Evolutionary conservation across 2,329 filamentous ascomycete species (phyloP), one percentile per base, ranked within the genome.

Genomic region (Diplodia mutila): DNA sequence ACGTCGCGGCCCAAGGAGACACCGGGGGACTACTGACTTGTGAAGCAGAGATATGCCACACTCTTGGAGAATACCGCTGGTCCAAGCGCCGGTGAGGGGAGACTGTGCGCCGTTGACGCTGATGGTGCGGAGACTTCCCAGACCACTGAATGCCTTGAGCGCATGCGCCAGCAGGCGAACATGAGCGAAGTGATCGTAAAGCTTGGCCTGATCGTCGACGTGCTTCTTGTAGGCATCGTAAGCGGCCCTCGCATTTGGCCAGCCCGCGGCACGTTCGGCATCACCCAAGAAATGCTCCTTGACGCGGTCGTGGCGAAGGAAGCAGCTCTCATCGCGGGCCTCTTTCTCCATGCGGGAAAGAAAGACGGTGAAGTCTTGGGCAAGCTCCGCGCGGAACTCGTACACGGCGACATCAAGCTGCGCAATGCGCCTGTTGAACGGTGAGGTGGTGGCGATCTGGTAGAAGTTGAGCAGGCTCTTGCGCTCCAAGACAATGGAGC

Each of bases 381-480:
- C n/a, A 16, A 54, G 23, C 49, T 53, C 61, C 16, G 61, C 23
- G 9, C 25, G 37, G 34, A 65, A 65, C 7, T 65, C 32, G 23
- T 65, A 65, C 16, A 32, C 61, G 34, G 51, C 49, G 9, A 65
- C 49, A 27, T 53, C 61, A 25, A 65, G 42, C 49, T 65, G 61
- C 11, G 11, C 32, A 6, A 65, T 32, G 34, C 51, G 51, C 18
- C n/a, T 39, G 29, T 54, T 65, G 61, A 65, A 65, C 9, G 61
- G 61, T 12, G 48, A 5, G 23, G 48, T 53, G 49, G 48, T 65
- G 12, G 68, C 64, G 48, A 70, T 61, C 11, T 53, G 42, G 29
- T 61, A 55, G 6, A 70, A 55, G 21, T 68, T 59, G 46, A 53
- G 42, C n/a, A 70, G 54, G 64, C 69, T 70, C 46, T 67, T 65